These are phyloP conservation scores for Poteriospumella lacustris DNA, from an alignment of 108 stramenopile genomes.

Conservation along the genomic window DNA sequence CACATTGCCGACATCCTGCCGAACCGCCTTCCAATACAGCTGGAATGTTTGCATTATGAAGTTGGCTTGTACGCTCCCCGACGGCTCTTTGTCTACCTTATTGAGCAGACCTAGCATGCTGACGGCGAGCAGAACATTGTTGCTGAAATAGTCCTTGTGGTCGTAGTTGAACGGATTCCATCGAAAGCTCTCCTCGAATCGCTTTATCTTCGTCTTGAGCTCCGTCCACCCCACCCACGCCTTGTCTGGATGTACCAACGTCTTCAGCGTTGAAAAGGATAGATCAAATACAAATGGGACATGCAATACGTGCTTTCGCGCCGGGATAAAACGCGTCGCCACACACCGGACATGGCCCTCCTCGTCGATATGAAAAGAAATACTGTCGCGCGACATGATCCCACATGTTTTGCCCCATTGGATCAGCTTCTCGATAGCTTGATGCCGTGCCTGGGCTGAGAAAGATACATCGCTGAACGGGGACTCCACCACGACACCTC, in stretches of 20 bases:
- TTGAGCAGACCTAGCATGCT: background rate
- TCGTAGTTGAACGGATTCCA: background rate
- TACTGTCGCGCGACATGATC: background rate
- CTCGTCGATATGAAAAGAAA: background rate
- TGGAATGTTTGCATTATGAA: background rate
- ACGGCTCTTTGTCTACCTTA: background rate
- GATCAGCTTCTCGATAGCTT: background rate
- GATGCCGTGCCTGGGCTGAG: background rate
- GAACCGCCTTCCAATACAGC: background rate
- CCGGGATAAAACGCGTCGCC: background rate
- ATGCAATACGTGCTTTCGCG: background rate
- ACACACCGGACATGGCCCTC: background rate
- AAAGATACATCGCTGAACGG: background rate
- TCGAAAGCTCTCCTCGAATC: background rate
- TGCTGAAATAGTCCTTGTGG: background rate
- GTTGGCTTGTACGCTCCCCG: background rate
- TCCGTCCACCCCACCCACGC: constrained; percentile 4
- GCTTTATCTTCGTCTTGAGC: background rate
- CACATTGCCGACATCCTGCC: background rate
- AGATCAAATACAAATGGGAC: background rate
- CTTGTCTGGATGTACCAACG: background rate
- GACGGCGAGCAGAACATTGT: background rate
- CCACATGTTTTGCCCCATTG: background rate
- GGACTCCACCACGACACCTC: background rate
- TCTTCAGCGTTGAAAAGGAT: background rate